These are phyloP conservation scores for Yarrowia phangngaensis DNA, from an alignment of 805 yeast genomes.

Conservation along the genomic window DNA sequence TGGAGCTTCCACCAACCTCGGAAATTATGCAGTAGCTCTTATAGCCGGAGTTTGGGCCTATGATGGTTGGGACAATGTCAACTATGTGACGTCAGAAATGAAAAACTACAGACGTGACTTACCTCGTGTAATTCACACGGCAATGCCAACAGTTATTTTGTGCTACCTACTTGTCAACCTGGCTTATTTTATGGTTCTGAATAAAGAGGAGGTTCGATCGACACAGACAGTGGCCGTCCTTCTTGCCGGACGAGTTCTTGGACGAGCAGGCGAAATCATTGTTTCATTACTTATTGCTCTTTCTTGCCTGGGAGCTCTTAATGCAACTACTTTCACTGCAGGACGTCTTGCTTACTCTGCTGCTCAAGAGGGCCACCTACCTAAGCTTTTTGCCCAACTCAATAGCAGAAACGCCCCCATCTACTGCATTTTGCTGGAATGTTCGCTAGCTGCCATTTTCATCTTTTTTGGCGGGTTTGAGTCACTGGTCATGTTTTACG, in stretches of 20 bases:
- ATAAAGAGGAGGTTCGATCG: slow-evolving; percentile 48
- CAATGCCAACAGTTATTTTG: slow-evolving; percentile 43
- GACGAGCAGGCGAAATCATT: slow-evolving; percentile 35
- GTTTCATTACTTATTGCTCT: slow-evolving; percentile 40
- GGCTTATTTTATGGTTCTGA: slow-evolving; percentile 64
- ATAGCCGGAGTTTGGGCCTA: slow-evolving; percentile 46
- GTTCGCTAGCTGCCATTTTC: slow-evolving; percentile 36
- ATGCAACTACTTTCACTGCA: slow-evolving; percentile 42
- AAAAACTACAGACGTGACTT: slow-evolving; percentile 39
- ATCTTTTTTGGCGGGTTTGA: slow-evolving; percentile 42
- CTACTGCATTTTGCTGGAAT: slow-evolving; percentile 39
- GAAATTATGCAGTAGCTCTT: slow-evolving; percentile 40
- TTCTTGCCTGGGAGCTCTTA: slow-evolving; percentile 44
- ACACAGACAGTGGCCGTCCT: slow-evolving; percentile 41
- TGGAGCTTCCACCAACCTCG: slow-evolving; percentile 35
- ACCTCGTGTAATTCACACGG: slow-evolving; percentile 41
- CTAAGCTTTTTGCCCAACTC: slow-evolving; percentile 35
- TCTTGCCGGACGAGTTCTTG: slow-evolving; percentile 37
- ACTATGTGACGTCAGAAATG: slow-evolving; percentile 45
- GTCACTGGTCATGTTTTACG: slow-evolving; percentile 41
- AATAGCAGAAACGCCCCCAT: slow-evolving; percentile 38
- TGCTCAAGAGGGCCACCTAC: slow-evolving; percentile 40
- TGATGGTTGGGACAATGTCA: slow-evolving; percentile 47
- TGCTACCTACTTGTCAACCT: slow-evolving; percentile 41
- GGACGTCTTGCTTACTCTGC: slow-evolving; percentile 41